Evolutionary conservation across 2,329 filamentous ascomycete genomes (phyloP).

Genomic region (Exutisphaerella laricina): DNA sequence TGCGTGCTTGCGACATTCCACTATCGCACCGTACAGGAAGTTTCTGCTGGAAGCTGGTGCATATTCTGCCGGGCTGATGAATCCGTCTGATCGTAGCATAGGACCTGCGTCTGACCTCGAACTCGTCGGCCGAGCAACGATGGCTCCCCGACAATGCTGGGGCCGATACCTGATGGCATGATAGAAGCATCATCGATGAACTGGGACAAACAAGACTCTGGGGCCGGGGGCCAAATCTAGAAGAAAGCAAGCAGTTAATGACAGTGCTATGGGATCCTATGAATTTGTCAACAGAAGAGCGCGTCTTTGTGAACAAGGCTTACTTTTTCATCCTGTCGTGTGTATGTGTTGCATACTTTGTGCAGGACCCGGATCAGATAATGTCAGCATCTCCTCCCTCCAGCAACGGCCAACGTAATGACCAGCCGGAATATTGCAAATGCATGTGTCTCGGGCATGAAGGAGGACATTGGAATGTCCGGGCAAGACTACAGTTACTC

Average conservation of each 20-base stretch:
- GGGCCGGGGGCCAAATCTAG: neutral
- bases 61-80: neutral
- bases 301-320: conserved; percentile 8
- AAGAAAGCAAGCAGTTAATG: conserved; percentile 1
- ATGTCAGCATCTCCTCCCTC: no score
- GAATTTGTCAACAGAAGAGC: conserved; percentile 5
- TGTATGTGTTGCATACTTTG: conserved; percentile 8
- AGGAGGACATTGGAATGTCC: conserved; percentile 44
- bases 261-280: conserved; percentile 4
- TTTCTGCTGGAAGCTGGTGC: no score
- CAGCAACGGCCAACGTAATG: conserved; percentile 1
- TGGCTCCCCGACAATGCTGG: neutral
- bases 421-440: conserved; percentile 7
- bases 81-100: neutral
- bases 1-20: neutral
- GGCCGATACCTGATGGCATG: neutral
- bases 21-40: neutral
- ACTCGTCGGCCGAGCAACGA: no score
- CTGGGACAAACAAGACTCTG: neutral
- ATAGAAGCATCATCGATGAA: neutral
- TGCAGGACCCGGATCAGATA: no score
- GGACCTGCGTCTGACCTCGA: no score
- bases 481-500: conserved; percentile 20
- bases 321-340: conserved; percentile 8
- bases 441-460: conserved; percentile 52